Evolutionary conservation across 306 rosid genomes (phyloP), one percentile per base, ranked within the genome.

Genomic region (Medicago lupulina): DNA sequence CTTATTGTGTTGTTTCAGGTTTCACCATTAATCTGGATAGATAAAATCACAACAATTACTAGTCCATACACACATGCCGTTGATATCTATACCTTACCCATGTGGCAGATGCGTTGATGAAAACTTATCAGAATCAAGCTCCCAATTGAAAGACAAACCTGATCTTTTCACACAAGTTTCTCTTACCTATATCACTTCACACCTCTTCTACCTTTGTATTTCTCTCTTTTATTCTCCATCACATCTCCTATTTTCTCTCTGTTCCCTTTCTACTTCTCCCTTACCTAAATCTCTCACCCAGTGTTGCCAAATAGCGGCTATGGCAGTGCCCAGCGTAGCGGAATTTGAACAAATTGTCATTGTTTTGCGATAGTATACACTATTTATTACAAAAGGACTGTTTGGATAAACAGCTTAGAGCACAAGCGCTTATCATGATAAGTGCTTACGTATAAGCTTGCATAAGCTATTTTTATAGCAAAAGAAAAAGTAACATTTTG

Each of bases 1-100:
- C 38, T 34, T 34, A 34, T 34, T 34, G 38, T 4, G 38, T 34
- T 0, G 0, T 34, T 34, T 34, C 38, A 34, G 38, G 38, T 34
- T 34, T 34, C 38, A 5, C 5, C 38, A 0, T 34, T 34, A 34
- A 34, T 34, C 38, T 34, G 38, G 38, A 34, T 5, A 31, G 38
- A 34, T 34, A 34, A 34, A 34, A 34, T 34, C 38, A 34, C 38
- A 34, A 34, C 7, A 34, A 49, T 25, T 50, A 60, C 61, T 54
- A 49, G 76, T 54, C 55, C 62, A 79, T 61, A 79, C 25, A 61
- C 67, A 58, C 39, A 65, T 64, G 55, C 11, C 81, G 69, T 25
- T 11, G 39, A 70, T 53, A 44, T 28, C 66, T n/a, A 60, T 63
- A n/a, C 55, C 64, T 58, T 15, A 18, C n/a, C 21, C 67, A 55